Conservation (phyloP, 495 filamentous ascomycete species). For the Aspergillus wentii region DNA sequence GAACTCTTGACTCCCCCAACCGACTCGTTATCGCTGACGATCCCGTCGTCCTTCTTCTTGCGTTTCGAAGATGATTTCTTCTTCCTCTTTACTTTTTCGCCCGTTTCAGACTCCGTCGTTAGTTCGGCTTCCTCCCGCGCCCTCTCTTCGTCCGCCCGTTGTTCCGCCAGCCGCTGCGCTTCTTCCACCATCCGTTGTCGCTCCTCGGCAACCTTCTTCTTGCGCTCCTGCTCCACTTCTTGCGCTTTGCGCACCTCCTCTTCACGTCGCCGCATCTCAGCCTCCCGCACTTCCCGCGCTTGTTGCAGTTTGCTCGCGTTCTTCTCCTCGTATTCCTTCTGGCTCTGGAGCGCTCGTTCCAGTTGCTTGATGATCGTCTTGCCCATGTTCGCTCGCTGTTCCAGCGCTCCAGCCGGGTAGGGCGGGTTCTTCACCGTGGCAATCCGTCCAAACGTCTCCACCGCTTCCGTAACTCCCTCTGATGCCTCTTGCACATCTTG, state of each 20-base stretch:
- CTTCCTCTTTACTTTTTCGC: slow-evolving; percentile 68
- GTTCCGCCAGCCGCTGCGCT: slow-evolving; percentile 64
- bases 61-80: slow-evolving; percentile 52
- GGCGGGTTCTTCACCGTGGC: slow-evolving; percentile 80
- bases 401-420: slow-evolving; percentile 83
- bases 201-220: slow-evolving; percentile 75
- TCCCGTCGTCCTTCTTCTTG: slow-evolving; percentile 61
- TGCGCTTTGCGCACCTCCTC: slow-evolving; percentile 62
- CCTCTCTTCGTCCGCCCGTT: slow-evolving; percentile 68
- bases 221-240: slow-evolving; percentile 62
- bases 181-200: slow-evolving; percentile 71
- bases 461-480: slow-evolving; percentile 84
- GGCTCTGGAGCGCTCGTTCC: slow-evolving; percentile 73
- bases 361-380: slow-evolving; percentile 89
- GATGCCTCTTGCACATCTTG: slow-evolving; percentile 73
- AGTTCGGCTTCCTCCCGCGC: slow-evolving; percentile 62
- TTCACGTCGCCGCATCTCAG: slow-evolving; percentile 67
- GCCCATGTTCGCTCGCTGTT: slow-evolving; percentile 95
- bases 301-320: slow-evolving; percentile 78
- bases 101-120: slow-evolving; percentile 72
- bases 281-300: slow-evolving; percentile 71
- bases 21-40: slow-evolving; percentile 19
- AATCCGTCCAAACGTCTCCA: slow-evolving; percentile 74
- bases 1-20: slow-evolving; percentile 5
- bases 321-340: slow-evolving; percentile 88